These are phyloP conservation scores for Termitomyces sp. DNA, from an alignment of 768 basidiomycete genomes.

Conservation along the genomic window DNA sequence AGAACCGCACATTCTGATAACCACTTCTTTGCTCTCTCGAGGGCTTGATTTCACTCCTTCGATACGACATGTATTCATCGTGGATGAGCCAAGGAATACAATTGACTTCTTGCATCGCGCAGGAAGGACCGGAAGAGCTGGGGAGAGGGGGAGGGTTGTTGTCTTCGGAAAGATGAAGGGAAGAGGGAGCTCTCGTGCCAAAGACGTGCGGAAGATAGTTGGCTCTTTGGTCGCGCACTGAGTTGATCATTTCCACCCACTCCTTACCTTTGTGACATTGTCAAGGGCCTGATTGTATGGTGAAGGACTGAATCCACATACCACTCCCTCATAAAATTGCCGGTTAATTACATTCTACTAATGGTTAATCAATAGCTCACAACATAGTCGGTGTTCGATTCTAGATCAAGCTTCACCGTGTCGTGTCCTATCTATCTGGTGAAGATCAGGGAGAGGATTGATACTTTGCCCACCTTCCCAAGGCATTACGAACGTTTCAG, in stretches of 20 bases:
- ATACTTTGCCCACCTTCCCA: too few species aligned
- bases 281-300: neutral
- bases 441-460: too few species aligned
- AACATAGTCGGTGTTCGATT: neutral
- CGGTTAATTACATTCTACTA: neutral
- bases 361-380: neutral
- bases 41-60: constrained; percentile 83
- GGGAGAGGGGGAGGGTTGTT: constrained; percentile 65
- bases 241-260: neutral
- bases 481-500: too few species aligned
- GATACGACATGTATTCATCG: constrained; percentile 80
- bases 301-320: neutral
- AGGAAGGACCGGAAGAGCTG: constrained; percentile 78
- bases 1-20: constrained; percentile 70
- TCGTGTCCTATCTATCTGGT: too few species aligned
- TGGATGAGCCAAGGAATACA: constrained; percentile 86
- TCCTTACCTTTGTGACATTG: neutral
- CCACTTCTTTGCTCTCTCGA: constrained; percentile 87
- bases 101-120: constrained; percentile 92
- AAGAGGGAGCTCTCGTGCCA: constrained; percentile 51
- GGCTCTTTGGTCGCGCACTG: constrained; percentile 30
- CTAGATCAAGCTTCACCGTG: too few species aligned
- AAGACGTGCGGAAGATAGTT: constrained; percentile 50
- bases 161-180: constrained; percentile 72
- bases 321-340: neutral